Conservation (phyloP, 2,329 filamentous ascomycete genomes). For the Diaporthe sp. region DNA sequence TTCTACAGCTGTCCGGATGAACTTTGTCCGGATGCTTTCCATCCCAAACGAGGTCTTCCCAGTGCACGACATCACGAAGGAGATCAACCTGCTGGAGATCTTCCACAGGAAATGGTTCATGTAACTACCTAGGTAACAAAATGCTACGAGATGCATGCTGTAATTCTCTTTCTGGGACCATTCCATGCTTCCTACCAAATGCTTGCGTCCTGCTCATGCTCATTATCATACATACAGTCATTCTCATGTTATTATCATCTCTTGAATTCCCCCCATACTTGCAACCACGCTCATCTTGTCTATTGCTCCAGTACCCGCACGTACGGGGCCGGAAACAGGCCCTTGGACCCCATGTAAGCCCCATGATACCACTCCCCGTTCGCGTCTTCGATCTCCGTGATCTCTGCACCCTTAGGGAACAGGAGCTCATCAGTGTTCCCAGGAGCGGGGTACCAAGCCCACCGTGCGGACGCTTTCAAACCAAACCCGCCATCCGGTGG, state of each 20-base stretch:
- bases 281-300: neutral
- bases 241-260: neutral
- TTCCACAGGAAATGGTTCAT: neutral
- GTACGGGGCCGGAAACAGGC: constrained; percentile 85
- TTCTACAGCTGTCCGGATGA: neutral
- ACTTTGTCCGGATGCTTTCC: neutral
- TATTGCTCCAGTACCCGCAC: constrained; percentile 62
- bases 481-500: constrained; percentile 84
- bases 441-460: constrained; percentile 81
- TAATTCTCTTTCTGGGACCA: neutral
- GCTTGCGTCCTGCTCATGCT: constrained; percentile 31
- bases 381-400: constrained; percentile 86
- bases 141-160: neutral
- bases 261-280: neutral
- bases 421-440: constrained; percentile 79
- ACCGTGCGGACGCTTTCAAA: constrained; percentile 72
- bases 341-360: constrained; percentile 83
- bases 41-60: neutral
- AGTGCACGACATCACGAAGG: neutral
- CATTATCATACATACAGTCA: constrained; percentile 26
- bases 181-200: constrained; percentile 1
- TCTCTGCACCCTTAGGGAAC: constrained; percentile 86
- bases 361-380: constrained; percentile 94
- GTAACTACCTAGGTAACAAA: neutral
- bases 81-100: neutral